Percentiles rank a stretch among this genome's conserved stretches.
These are phyloP conservation scores for Populus alba DNA, from an alignment of 345 rosid species.

Conservation along the genomic window DNA sequence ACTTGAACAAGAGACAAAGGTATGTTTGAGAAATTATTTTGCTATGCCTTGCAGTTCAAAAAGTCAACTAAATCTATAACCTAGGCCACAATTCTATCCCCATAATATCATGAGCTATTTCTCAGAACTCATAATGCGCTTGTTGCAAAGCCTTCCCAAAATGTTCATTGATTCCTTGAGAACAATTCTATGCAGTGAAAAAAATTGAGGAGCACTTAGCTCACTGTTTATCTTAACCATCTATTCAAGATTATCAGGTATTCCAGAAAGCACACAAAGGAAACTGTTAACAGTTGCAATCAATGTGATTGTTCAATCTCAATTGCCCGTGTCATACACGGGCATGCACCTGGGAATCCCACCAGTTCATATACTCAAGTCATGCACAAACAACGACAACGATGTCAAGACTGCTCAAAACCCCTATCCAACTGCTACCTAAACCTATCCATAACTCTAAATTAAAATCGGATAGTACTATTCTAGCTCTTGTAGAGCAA, in stretches of 20 bases:
- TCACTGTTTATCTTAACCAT: background rate
- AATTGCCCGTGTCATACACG: background rate
- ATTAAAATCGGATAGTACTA: background rate
- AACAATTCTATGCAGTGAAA: too few species aligned
- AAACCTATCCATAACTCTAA: background rate
- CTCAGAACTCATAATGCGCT: too few species aligned
- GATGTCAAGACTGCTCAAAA: background rate
- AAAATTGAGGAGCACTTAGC: background rate
- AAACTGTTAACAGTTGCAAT: background rate
- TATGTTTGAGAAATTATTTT: too few species aligned
- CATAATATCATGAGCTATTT: too few species aligned
- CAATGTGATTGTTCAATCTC: background rate
- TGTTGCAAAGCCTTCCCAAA: too few species aligned
- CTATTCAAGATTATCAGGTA: background rate
- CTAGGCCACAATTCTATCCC: too few species aligned
- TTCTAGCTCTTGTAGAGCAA: background rate
- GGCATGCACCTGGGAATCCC: background rate
- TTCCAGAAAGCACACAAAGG: background rate
- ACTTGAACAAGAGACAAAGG: too few species aligned
- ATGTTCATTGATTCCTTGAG: too few species aligned
- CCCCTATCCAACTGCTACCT: background rate
- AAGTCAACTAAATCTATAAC: too few species aligned
- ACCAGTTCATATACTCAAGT: background rate
- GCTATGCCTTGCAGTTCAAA: too few species aligned
- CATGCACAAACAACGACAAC: background rate